A percentile compares a stretch with the other conserved stretches of the same genome.
phyloP scores from a whole-genome alignment of 2,329 filamentous ascomycete species.

The Biscogniauxia mediterranea region DNA sequence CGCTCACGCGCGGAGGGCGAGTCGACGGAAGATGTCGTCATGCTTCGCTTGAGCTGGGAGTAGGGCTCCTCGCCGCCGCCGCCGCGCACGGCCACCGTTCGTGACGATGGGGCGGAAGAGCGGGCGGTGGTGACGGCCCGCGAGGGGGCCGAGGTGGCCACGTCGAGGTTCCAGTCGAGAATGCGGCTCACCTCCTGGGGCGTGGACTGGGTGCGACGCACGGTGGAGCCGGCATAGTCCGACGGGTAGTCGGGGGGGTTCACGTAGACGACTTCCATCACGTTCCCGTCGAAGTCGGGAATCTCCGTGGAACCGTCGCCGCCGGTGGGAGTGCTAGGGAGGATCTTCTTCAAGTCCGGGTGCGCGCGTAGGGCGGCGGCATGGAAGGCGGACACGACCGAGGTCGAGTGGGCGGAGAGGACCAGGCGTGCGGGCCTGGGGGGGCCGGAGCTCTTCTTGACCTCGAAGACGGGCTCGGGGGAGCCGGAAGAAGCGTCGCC shows the following conservation, averaged over 20 bases:
- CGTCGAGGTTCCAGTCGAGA: constrained; percentile 50
- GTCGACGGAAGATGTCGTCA: constrained; percentile 36
- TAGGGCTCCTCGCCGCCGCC: constrained; percentile 25
- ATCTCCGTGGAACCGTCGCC: constrained; percentile 54
- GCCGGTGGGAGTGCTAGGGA: constrained; percentile 23
- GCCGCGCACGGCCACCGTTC: constrained; percentile 19
- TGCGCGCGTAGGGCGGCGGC: constrained; percentile 63
- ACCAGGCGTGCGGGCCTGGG: constrained; percentile 51
- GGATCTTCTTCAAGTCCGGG: constrained; percentile 43
- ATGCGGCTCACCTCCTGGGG: constrained; percentile 43
- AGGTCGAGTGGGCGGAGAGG: constrained; percentile 65
- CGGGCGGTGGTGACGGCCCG: constrained; percentile 22
- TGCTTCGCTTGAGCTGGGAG: constrained; percentile 31
- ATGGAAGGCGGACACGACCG: constrained; percentile 70
- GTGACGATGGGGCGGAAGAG: constrained; percentile 19
- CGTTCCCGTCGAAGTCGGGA: constrained; percentile 80
- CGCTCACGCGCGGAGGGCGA: constrained; percentile 27
- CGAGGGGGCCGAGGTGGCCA: constrained; percentile 32
- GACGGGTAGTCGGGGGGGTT: constrained; percentile 36
- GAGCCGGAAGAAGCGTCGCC: constrained; percentile 34
- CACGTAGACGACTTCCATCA: constrained; percentile 72
- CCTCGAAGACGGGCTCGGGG: constrained; percentile 42
- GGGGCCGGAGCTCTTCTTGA: constrained; percentile 38
- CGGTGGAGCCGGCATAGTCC: constrained; percentile 34
- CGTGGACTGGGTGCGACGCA: constrained; percentile 37